Base-by-base conservation (phyloP, 2,329 filamentous ascomycete species). In the Colletotrichum tofieldiae region DNA sequence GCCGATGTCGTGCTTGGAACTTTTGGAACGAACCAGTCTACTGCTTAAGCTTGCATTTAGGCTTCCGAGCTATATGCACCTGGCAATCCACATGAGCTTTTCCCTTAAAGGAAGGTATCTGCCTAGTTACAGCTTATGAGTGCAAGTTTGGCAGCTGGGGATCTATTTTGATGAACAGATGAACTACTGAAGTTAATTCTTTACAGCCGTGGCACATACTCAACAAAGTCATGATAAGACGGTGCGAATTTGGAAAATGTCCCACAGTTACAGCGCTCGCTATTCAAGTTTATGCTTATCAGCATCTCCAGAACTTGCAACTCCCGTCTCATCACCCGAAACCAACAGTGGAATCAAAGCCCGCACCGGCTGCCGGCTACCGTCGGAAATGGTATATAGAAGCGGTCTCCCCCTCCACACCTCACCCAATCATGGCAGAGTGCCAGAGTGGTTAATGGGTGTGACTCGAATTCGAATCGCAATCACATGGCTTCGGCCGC, bases 401-500 rank as follows among this genome's bases (percentile, higher is more conserved):
- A 1, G 1, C 5, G 1, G 1, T 7, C 7, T 1, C 1, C 4
- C 0, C 1, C 8, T 1, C 1, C 8, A 4, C 16, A 1, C 1
- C 6, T 6, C 32, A 62, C 18, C 45, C 8, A 41, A 39, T 20
- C 49, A 45, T 26, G 66, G 66, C 66, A 65, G 60, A 65, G 66
- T 69, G 66, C 66, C 60, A 69, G 66, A 69, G 66, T 69, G 66
- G 66, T 69, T 64, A 69, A 64, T 69, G 60, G 66, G 66, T 69
- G 52, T 69, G 66, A 69, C 66, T 69, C 66, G 66, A 69, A 69
- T 65, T 45, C n/a, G n/a, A 39, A 29, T 65, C 59, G 66, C 52
- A 35, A 69, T 69, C 66, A 69, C 52, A 69, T 69, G 66, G 66
- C 66, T 69, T 69, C 66, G 66, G 66, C 66, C 66, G 66, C 66